phyloP scores from a whole-genome alignment of 768 basidiomycete species.

The Rhodotorula toruloides region DNA sequence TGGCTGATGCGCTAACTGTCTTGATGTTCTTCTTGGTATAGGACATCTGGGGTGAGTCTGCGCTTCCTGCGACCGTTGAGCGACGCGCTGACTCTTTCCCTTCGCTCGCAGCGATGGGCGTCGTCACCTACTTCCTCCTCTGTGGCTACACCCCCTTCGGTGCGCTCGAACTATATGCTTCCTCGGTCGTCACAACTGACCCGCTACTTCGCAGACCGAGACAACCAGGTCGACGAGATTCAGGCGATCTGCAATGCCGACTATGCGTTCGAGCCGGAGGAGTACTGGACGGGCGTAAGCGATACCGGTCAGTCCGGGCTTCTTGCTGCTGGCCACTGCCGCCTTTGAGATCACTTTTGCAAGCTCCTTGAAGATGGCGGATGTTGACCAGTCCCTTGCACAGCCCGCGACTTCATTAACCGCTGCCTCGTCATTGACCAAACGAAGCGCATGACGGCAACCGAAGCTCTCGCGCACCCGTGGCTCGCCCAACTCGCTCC shows the following conservation, averaged over 20 bases:
- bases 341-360: neutral
- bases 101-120: conserved; percentile 86
- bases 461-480: conserved; percentile 63
- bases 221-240: conserved; percentile 73
- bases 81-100: conserved; percentile 45
- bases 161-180: conserved; percentile 43
- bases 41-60: conserved; percentile 8
- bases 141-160: conserved; percentile 87
- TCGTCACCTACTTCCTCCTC: conserved; percentile 94
- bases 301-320: conserved; percentile 16
- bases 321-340: neutral
- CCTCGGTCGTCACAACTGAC: neutral
- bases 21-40: too few species aligned
- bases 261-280: conserved; percentile 79
- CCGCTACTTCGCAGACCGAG: conserved; percentile 59
- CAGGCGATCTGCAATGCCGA: conserved; percentile 89
- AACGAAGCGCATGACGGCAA: conserved; percentile 68
- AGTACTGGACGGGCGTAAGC: conserved; percentile 73
- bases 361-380: neutral
- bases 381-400: conserved; percentile 49
- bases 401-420: conserved; percentile 73
- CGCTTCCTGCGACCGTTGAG: neutral
- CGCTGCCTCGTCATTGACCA: conserved; percentile 83
- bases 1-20: too few species aligned
- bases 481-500: conserved; percentile 57